Percentiles rank a stretch among this genome's conserved stretches.
Conservation (phyloP, 345 rosid genomes). For the Ailanthus altissimus region DNA sequence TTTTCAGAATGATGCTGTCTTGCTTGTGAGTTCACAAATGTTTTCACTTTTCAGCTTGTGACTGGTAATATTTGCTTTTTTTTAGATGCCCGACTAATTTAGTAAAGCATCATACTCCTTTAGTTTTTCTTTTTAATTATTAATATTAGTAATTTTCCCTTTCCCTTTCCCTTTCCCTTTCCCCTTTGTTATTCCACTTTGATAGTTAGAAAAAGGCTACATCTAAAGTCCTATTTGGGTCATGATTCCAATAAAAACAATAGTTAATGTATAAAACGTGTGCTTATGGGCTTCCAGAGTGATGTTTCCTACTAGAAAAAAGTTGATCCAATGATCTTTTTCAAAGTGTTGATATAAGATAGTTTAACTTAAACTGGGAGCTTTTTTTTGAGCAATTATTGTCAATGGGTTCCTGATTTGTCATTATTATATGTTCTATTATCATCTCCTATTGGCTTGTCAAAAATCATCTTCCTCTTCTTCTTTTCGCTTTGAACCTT, state of each 20-base stretch:
- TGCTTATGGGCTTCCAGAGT: neutral
- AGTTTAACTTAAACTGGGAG: constrained; percentile 14
- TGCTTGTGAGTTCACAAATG: constrained; percentile 10
- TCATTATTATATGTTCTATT: constrained; percentile 4
- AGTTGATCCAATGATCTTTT: constrained; percentile 5
- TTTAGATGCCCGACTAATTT: neutral
- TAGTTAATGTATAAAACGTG: neutral
- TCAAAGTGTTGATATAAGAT: neutral
- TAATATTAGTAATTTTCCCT: neutral
- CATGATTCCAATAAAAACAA: neutral
- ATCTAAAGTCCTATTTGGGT: neutral
- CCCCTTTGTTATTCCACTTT: neutral
- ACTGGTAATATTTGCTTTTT: neutral
- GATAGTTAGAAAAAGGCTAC: neutral
- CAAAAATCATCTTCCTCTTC: neutral
- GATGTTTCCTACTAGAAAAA: neutral
- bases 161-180: neutral
- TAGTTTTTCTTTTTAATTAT: neutral
- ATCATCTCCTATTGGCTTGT: neutral
- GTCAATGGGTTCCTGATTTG: constrained; percentile 7
- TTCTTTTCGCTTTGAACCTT: neutral
- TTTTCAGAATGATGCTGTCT: constrained; percentile 12
- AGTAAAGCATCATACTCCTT: neutral
- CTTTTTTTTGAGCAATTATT: constrained; percentile 21
- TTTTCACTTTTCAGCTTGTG: neutral